Evolutionary conservation across 1,284 basidiomycete species (phyloP), one percentile per base, ranked within the genome.

Genomic region (Anthracocystis setariae): DNA sequence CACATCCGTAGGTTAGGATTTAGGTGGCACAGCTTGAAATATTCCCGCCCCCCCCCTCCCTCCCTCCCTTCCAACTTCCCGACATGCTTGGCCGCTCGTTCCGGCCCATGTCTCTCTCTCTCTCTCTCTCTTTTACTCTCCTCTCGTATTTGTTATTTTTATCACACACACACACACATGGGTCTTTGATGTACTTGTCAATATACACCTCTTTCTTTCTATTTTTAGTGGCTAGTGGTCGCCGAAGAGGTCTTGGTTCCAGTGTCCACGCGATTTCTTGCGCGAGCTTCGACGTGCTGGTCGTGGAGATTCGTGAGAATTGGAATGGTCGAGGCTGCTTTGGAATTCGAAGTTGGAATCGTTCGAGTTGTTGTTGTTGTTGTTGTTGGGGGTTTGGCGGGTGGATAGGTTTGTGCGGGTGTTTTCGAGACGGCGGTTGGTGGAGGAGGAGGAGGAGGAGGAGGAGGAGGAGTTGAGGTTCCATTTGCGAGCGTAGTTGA

Each of bases 401-500:
- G 49, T 53, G 17, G 15, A 9, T 3, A 65, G 27, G 29, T 58
- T 58, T 9, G 62, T 58, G 3, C 12, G 9, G n/a, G 24, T 29
- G 18, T 53, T 57, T 13, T 54, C 15, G 9, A 50, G 46, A 5
- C 46, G 40, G 0, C 39, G 13, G 4, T 21, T 17, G 8, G 27
- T 40, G 23, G 35, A n/a, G 9, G 27, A 18, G 10, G 27, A 2
- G n/a, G 33, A 2, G 18, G n/a, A 2, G 54, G 24, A 18, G 48
- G 24, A 15, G 21, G 23, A n/a, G 5, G 44, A 5, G 20, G 33
- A 10, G 12, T 29, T 29, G 32, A 24, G 5, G 46, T 61, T 25
- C 62, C 62, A 71, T 39, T 71, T 71, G 5, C 60, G 52, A 20
- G 50, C 46, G 24, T 71, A 62, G 44, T 71, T 65, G 46, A 71